These are phyloP conservation scores for Hyphopichia buzzinii DNA, from an alignment of 1,139 yeast species.

Conservation along the genomic window DNA sequence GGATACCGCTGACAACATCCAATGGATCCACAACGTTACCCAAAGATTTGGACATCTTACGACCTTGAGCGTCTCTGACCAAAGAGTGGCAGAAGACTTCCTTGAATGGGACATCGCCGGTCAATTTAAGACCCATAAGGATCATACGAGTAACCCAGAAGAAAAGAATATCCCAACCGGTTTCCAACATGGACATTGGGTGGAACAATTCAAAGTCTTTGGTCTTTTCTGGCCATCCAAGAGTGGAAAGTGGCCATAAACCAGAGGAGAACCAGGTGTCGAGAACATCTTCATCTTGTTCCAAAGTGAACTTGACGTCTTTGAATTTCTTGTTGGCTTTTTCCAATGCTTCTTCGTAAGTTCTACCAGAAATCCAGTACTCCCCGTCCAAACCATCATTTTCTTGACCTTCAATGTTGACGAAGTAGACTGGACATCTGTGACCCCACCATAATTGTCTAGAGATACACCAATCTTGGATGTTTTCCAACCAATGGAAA, in stretches of 20 bases:
- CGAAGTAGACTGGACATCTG: constrained; percentile 95
- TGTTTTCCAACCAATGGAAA: constrained; percentile 93
- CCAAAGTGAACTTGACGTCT: constrained; percentile 65
- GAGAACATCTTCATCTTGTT: constrained; percentile 96
- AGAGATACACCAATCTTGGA: constrained; percentile 99
- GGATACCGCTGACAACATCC: constrained; percentile 88
- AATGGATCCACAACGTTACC: constrained; percentile 96
- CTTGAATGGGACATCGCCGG: constrained; percentile 88
- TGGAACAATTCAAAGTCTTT: constrained; percentile 73
- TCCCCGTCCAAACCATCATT: constrained; percentile 62
- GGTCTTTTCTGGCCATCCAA: constrained; percentile 91
- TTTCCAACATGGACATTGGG: constrained; percentile 93
- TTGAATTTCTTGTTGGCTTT: constrained; percentile 80
- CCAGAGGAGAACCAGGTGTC: constrained; percentile 99
- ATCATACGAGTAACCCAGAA: constrained; percentile 99
- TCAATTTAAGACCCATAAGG: constrained; percentile 82
- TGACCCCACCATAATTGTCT: constrained; percentile 99
- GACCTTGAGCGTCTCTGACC: constrained; percentile 98
- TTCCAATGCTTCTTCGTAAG: constrained; percentile 73
- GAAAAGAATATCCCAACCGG: constrained; percentile 98
- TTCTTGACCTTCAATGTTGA: constrained; percentile 69
- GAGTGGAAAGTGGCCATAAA: constrained; percentile 94
- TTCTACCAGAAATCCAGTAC: constrained; percentile 91
- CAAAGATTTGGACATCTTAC: constrained; percentile 96
- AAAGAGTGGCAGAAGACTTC: constrained; percentile 98